Evolutionary conservation across 352 stramenopile species (phyloP), one percentile per base, ranked within the genome.

Genomic region (Phytophthora quininea): DNA sequence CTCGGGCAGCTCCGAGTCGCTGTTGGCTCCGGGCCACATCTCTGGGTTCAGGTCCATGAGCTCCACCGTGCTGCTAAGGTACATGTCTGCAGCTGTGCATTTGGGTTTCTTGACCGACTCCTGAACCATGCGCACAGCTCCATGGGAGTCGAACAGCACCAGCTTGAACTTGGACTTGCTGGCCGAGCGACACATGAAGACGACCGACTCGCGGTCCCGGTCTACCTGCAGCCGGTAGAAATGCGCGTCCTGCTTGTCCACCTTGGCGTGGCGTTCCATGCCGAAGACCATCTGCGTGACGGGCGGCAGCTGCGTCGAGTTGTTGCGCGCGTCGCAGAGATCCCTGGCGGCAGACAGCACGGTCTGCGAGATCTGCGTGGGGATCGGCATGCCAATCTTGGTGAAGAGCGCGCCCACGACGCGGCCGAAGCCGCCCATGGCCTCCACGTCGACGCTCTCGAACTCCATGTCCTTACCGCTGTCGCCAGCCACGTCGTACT

Each of bases 81-180:
- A 96, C 83, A 96, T 95, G 67, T 96, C 89, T 1, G 87, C 86
- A 12, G 87, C 88, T n/a, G 89, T 96, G 79, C 84, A 92, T 19
- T 80, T 79, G 38, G 87, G 51, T 38, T 91, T 89, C 67, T 92
- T 92, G 33, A 83, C 64, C 58, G 84, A 92, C 61, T 96, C 89
- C 66, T 96, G 87, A 33, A 95, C 86, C 78, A 93, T 87, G 24
- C 87, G 84, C 56, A 96, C 89, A 12, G 74, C 87, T 54, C 89
- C 89, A 24, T 88, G 77, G 27, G 70, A 60, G 73, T 96, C 89
- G 58, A 96, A 96, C 8, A 96, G 74, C 61, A 96, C 88, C 52
- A 96, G 60, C 66, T 96, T 96, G 65, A 96, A 96, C 73, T 96
- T 96, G 79, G 77, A 92, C 66, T 96, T 96, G 30, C 83, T 80